Evolutionary conservation across 345 rosid species (phyloP).

Genomic region (Linum tenue): DNA sequence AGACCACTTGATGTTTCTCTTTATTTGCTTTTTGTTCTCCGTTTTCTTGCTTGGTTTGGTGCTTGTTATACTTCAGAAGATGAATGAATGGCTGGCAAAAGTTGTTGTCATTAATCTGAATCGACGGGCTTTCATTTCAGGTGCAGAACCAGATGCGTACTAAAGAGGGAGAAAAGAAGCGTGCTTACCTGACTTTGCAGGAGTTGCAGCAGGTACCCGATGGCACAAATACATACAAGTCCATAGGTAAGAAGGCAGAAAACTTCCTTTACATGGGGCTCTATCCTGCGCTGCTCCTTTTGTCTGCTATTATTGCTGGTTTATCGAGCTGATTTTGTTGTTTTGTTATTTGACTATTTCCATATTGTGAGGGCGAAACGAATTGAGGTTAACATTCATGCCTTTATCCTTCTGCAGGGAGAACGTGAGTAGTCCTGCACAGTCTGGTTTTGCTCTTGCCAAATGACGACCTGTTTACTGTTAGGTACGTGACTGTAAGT

Average conservation of each 20-base stretch:
- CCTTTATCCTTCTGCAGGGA: conserved; percentile 54
- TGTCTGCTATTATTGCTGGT: neutral
- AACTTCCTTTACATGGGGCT: neutral
- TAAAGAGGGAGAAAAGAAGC: conserved; percentile 89
- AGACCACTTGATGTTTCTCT: neutral
- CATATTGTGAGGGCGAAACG: neutral
- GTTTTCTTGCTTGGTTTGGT: neutral
- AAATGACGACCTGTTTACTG: conserved; percentile 3
- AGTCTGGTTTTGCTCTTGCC: conserved; percentile 6
- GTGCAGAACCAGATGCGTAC: conserved; percentile 78
- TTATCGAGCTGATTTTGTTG: conserved; percentile 2
- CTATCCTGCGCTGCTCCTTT: neutral
- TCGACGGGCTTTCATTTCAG: conserved; percentile 23
- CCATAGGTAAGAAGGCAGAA: conserved; percentile 37
- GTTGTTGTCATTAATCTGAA: neutral
- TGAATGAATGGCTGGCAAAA: neutral
- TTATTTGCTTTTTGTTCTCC: neutral
- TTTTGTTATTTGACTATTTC: neutral
- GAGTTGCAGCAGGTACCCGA: conserved; percentile 69
- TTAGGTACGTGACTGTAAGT: conserved; percentile 9
- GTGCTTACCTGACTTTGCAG: conserved; percentile 85
- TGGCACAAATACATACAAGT: conserved; percentile 81
- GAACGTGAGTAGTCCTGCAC: conserved; percentile 63
- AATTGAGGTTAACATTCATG: neutral
- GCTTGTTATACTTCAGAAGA: neutral